Evolutionary conservation across 768 basidiomycete species (phyloP).

Genomic region (Antrodiella citrinella): DNA sequence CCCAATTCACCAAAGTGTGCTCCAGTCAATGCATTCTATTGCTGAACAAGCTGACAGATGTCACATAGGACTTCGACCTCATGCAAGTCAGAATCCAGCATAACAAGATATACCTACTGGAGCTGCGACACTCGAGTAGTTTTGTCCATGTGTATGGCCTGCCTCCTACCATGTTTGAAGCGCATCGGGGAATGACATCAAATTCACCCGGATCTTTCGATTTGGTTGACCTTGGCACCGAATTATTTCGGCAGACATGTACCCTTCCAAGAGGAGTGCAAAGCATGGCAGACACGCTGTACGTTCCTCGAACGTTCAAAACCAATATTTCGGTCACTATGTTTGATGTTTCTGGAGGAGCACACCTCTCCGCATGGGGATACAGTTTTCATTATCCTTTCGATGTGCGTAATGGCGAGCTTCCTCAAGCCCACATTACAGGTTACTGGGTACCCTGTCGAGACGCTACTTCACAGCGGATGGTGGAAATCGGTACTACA

Average conservation of each 20-base stretch:
- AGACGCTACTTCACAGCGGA: slow-evolving; percentile 12
- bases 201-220: too few relatives aligned
- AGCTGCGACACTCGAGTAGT: background rate
- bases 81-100: background rate
- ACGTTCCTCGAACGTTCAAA: background rate
- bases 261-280: background rate
- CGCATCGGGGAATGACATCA: too few relatives aligned
- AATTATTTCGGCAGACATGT: background rate
- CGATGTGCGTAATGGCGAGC: background rate
- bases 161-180: too few relatives aligned
- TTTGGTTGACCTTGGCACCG: background rate
- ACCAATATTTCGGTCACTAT: background rate
- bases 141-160: background rate
- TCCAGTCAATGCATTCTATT: background rate
- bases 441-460: background rate
- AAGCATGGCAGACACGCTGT: background rate
- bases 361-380: background rate
- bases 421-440: background rate
- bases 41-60: background rate
- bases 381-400: background rate
- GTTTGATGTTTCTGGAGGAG: background rate
- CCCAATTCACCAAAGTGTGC: slow-evolving; percentile 12
- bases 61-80: background rate
- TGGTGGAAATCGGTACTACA: slow-evolving; percentile 24
- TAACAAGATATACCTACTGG: background rate